Percentiles rank a stretch among this genome's conserved stretches.
Conservation (phyloP, 1,284 basidiomycete species). For the Afroboletus lepidellus region DNA sequence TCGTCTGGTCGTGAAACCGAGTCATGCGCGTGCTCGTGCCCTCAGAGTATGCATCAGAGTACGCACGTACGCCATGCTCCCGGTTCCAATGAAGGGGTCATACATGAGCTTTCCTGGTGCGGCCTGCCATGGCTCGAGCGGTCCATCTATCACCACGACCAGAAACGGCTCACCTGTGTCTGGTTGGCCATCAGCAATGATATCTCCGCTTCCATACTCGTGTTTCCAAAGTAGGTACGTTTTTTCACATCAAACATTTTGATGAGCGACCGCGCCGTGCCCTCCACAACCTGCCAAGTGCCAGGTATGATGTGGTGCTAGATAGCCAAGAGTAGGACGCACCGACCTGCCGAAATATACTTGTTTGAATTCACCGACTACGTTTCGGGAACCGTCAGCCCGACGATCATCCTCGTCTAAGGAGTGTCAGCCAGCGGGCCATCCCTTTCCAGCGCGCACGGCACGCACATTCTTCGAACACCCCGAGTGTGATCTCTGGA, state of each 20-base stretch:
- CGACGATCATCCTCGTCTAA: conserved; percentile 51
- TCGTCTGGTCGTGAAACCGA: conserved; percentile 48
- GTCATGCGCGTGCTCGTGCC: conserved; percentile 21
- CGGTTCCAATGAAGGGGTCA: conserved; percentile 96
- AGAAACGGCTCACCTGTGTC: conserved; percentile 57
- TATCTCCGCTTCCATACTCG: conserved; percentile 96
- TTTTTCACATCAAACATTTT: conserved; percentile 85
- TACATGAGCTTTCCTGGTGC: conserved; percentile 88
- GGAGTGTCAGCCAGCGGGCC: background rate
- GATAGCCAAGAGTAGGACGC: conserved; percentile 39
- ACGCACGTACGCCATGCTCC: conserved; percentile 87
- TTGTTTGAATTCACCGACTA: conserved; percentile 66
- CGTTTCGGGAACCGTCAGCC: conserved; percentile 49
- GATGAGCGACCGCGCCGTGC: conserved; percentile 69
- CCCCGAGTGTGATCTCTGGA: conserved; percentile 76
- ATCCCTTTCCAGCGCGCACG: background rate
- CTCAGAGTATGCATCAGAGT: conserved; percentile 1
- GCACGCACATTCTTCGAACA: conserved; percentile 87
- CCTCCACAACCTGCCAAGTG: conserved; percentile 60
- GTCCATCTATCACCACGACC: background rate
- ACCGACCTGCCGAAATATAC: conserved; percentile 87
- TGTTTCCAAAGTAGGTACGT: conserved; percentile 90
- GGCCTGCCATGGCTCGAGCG: conserved; percentile 49
- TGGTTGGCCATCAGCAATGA: conserved; percentile 96
- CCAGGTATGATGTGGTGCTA: background rate